Conservation (phyloP, 208 protist species). For the Wallacemonas rigidus region DNA sequence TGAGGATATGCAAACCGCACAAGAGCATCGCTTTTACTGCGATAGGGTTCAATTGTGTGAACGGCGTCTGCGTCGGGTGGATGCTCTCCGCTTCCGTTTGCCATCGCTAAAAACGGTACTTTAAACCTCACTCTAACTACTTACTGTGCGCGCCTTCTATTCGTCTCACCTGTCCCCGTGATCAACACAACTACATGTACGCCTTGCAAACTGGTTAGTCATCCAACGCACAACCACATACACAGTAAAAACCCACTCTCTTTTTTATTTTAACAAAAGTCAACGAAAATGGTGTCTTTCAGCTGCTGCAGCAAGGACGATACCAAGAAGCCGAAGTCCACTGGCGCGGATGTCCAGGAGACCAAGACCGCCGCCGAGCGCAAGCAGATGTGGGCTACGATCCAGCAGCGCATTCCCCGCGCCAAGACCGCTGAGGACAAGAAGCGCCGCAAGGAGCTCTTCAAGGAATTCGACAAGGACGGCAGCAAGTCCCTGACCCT, state of each 20-base stretch:
- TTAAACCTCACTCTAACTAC: too few species aligned
- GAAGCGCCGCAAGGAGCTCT: conserved; percentile 28
- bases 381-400: conserved; percentile 18
- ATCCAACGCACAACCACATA: neutral
- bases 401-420: conserved; percentile 24
- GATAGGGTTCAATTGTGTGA: too few species aligned
- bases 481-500: conserved; percentile 25
- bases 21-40: too few species aligned
- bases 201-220: neutral
- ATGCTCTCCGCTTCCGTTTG: too few species aligned
- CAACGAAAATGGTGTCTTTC: neutral
- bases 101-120: too few species aligned
- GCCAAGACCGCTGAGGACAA: conserved; percentile 33
- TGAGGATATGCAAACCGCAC: too few species aligned
- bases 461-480: conserved; percentile 29
- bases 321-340: conserved; percentile 18
- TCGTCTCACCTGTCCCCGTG: neutral
- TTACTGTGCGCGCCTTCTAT: neutral
- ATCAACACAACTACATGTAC: neutral
- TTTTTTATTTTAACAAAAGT: neutral
- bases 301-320: neutral
- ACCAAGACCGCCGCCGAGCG: conserved; percentile 45
- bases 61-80: too few species aligned
- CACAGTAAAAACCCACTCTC: neutral
- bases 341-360: conserved; percentile 14